Conservation (phyloP, 2,329 filamentous ascomycete genomes). For the Reticulascus tulasneorum region DNA sequence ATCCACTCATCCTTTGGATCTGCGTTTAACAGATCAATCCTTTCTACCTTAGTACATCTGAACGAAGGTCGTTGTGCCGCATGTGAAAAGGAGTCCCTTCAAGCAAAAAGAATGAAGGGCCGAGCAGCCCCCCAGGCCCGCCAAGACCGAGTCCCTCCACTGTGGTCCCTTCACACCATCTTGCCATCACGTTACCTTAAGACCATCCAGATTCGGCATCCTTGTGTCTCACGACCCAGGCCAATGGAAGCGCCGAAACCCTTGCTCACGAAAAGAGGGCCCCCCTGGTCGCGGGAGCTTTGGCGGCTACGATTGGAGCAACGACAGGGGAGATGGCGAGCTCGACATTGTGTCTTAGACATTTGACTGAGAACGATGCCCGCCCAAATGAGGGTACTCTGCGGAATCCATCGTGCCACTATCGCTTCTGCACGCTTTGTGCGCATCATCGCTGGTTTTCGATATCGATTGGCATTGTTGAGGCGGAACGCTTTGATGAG, state of each 20-base stretch:
- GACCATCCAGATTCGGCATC: constrained; percentile 17
- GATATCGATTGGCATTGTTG: background rate
- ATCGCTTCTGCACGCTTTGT: constrained; percentile 2
- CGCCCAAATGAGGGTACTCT: background rate
- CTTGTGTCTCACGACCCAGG: constrained; percentile 19
- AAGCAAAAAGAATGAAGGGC: too few relatives aligned
- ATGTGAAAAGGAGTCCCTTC: too few relatives aligned
- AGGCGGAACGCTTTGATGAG: background rate
- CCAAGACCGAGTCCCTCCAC: constrained; percentile 6
- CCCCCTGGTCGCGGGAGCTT: constrained; percentile 22
- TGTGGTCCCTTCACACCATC: constrained; percentile 20
- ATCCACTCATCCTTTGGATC: too few relatives aligned
- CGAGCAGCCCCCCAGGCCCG: too few relatives aligned
- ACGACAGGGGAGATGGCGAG: constrained; percentile 5
- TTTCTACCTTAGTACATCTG: too few relatives aligned
- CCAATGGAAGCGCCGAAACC: constrained; percentile 30
- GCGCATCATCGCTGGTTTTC: constrained; percentile 1
- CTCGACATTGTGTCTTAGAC: background rate
- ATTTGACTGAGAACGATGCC: background rate
- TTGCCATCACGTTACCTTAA: constrained; percentile 28
- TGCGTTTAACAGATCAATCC: too few relatives aligned
- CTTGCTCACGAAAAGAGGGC: constrained; percentile 21
- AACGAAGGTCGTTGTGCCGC: constrained; percentile 4
- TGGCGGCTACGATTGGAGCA: constrained; percentile 31
- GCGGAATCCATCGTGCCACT: constrained; percentile 1